Evolutionary conservation across 768 basidiomycete genomes (phyloP), one percentile per base, ranked within the genome.

Genomic region (Arthromyces matolae): DNA sequence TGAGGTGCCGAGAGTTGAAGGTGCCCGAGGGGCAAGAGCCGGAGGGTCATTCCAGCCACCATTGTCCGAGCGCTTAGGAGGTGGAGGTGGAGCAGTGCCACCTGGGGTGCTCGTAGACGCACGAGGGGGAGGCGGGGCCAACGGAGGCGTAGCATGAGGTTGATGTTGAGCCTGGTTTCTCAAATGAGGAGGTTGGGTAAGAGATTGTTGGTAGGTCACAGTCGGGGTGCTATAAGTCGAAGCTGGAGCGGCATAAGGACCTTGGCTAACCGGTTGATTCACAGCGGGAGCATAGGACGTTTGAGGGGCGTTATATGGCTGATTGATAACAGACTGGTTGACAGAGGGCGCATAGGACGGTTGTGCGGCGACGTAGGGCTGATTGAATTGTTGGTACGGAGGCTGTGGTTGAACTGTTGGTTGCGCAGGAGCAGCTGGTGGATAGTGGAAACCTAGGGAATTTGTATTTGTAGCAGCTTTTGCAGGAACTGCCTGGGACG

Each of bases 1-100:
- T 24, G 72, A 58, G 5, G 76, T 67, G 18, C n/a, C n/a, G n/a
- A n/a, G n/a, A n/a, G n/a, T n/a, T n/a, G 76, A 72, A 1, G 86
- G 80, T 1, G 72, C 71, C 20, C 84, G 81, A 33, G 76, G 64
- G 14, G 76, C 63, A 8, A 80, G 53, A 5, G 71, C 61, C 0
- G 92, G 93, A 0, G 92, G 83, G 65, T 97, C 94, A 58, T 97
- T 97, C 93, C 93, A 97, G 0, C 92, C 92, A 13, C 84, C 80
- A 23, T 83, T 83, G 41, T 86, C 86, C 23, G 71, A 70, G 34
- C 83, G 80, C 24, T 82, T 83, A 3, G 82, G 78, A 1, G 86
- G 79, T 1, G 80, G 66, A 37, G 75, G 71, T 1, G 59, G 47
- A 3, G 52, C 62, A 8, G 45, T 55, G 20, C 47, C 51, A 8